Evolutionary conservation across 352 stramenopile species (phyloP).

Genomic region (Phytophthora pinifolia): DNA sequence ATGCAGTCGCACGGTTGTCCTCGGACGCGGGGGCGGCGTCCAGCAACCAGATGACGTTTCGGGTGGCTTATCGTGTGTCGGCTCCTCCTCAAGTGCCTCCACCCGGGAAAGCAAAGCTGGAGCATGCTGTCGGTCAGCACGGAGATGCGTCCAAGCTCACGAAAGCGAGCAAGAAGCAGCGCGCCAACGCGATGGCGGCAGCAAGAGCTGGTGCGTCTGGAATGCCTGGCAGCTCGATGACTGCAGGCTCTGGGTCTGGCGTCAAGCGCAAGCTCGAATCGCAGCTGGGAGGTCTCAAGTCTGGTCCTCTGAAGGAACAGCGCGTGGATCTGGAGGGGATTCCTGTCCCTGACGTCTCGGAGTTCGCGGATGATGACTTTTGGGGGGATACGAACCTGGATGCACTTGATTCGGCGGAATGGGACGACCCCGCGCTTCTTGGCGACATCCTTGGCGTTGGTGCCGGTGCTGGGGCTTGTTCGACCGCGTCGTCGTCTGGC

Average conservation of each 20-base stretch:
- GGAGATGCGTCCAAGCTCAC: conserved; percentile 34
- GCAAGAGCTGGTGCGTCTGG: conserved; percentile 13
- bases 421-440: conserved; percentile 77
- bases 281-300: conserved; percentile 32
- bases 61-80: conserved; percentile 69
- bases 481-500: conserved; percentile 25
- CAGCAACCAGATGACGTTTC: conserved; percentile 51
- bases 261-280: conserved; percentile 78
- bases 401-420: conserved; percentile 78
- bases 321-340: conserved; percentile 79
- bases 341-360: conserved; percentile 62
- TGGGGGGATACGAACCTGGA: conserved; percentile 89
- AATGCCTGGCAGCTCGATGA: conserved; percentile 12
- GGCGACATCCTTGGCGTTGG: conserved; percentile 53
- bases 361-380: conserved; percentile 87
- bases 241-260: conserved; percentile 13
- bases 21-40: conserved; percentile 30
- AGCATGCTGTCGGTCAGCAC: conserved; percentile 25
- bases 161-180: conserved; percentile 68
- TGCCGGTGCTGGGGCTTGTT: conserved; percentile 23
- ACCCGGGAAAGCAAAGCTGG: conserved; percentile 30
- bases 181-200: conserved; percentile 21
- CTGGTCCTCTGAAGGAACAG: conserved; percentile 52
- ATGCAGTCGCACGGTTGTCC: conserved; percentile 10
- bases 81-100: conserved; percentile 38